phyloP scores from a whole-genome alignment of 805 yeast species.

The Ogataea saltuana region DNA sequence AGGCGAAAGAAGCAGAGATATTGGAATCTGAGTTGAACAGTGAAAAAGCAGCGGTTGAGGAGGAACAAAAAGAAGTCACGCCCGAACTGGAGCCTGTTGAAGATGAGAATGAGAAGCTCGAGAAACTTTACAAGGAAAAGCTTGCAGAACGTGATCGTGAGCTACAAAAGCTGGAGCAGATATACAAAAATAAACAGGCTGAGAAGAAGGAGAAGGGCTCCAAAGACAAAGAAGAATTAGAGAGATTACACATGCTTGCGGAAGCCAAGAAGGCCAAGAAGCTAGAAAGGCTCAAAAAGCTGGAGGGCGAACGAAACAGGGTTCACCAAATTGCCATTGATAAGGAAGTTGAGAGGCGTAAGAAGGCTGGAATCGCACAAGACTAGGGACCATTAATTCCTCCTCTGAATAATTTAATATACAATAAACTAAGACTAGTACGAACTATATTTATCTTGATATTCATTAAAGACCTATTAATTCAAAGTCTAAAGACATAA shows the following conservation, averaged over 20 bases:
- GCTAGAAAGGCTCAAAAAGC: slow-evolving; percentile 18
- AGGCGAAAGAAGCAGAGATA: slow-evolving; percentile 8
- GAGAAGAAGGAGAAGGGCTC: slow-evolving; percentile 17
- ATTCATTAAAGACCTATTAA: slow-evolving; percentile 1
- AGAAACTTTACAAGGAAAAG: slow-evolving; percentile 16
- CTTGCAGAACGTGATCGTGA: slow-evolving; percentile 31
- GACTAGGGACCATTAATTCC: too few species aligned
- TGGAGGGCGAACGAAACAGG: slow-evolving; percentile 24
- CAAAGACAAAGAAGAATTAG: slow-evolving; percentile 31
- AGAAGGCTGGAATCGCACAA: slow-evolving; percentile 16
- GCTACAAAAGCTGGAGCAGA: slow-evolving; percentile 28
- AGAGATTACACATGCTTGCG: slow-evolving; percentile 33
- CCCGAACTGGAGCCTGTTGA: neutral
- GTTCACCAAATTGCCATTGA: slow-evolving; percentile 30
- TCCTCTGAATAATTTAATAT: too few species aligned
- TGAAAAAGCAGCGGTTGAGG: slow-evolving; percentile 16
- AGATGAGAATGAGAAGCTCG: slow-evolving; percentile 13
- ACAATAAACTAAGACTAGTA: neutral
- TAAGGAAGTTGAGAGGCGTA: slow-evolving; percentile 32
- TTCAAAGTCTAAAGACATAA: slow-evolving; percentile 1
- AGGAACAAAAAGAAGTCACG: slow-evolving; percentile 22
- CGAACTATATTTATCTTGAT: neutral
- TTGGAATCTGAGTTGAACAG: slow-evolving; percentile 12
- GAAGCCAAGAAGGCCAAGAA: slow-evolving; percentile 30
- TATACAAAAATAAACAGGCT: slow-evolving; percentile 19